Percentiles rank a stretch among this genome's conserved stretches.
phyloP scores from a whole-genome alignment of 2,329 filamentous ascomycete genomes.

The Aspergillus transmontanensis region DNA sequence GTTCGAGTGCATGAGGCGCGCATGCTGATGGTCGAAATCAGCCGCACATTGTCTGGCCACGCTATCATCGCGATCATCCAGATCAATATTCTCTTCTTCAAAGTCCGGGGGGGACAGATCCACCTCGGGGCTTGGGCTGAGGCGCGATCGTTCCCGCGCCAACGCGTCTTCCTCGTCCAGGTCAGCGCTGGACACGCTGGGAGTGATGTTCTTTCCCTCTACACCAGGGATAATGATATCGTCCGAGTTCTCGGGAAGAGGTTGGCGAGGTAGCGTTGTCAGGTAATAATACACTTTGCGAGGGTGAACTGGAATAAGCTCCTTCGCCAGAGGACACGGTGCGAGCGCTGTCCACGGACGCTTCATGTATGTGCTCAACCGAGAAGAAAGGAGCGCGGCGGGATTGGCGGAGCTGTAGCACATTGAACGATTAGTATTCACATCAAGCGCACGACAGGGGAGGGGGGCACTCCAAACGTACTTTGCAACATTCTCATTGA shows the following conservation, averaged over 20 bases:
- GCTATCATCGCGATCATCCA: conserved; percentile 61
- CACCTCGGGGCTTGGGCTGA: conserved; percentile 90
- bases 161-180: conserved; percentile 71
- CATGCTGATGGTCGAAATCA: conserved; percentile 61
- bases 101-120: conserved; percentile 87
- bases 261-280: conserved; percentile 81
- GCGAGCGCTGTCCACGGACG: conserved; percentile 76
- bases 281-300: conserved; percentile 96
- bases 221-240: conserved; percentile 53
- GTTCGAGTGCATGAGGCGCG: conserved; percentile 62
- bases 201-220: conserved; percentile 71
- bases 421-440: conserved; percentile 25
- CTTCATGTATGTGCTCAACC: conserved; percentile 86
- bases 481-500: conserved; percentile 86
- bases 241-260: conserved; percentile 69
- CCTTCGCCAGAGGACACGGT: conserved; percentile 88
- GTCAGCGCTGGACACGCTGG: conserved; percentile 74
- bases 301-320: conserved; percentile 88
- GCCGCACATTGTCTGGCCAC: conserved; percentile 41
- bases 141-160: conserved; percentile 60
- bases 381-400: conserved; percentile 90
- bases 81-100: conserved; percentile 66
- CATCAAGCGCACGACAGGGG: conserved; percentile 7
- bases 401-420: conserved; percentile 83
- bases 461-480: conserved; percentile 55